Evolutionary conservation across 192 early-diverging fungal genomes (phyloP).

Genomic region (Gonapodya sp.): DNA sequence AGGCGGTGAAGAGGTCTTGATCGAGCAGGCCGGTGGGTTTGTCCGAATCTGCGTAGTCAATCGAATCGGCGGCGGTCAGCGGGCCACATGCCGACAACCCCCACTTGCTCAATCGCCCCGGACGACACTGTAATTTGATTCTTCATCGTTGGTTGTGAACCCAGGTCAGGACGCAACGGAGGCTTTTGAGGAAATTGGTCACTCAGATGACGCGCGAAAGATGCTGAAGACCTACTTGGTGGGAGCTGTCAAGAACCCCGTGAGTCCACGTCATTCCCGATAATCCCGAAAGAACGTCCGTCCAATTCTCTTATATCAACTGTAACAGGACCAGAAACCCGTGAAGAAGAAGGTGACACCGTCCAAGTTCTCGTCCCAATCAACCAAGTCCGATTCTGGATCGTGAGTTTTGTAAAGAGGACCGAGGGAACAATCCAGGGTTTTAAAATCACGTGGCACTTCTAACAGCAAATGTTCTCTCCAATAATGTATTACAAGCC

Average conservation of each 20-base stretch:
- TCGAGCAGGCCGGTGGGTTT: slow-evolving; percentile 73
- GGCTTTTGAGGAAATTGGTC: slow-evolving; percentile 95
- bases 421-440: not conserved
- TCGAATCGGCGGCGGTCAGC: too few species aligned
- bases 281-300: not conserved
- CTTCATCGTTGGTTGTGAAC: too few species aligned
- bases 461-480: not conserved
- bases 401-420: not conserved
- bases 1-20: slow-evolving; percentile 92
- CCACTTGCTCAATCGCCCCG: not conserved
- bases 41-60: not conserved
- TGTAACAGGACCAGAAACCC: not conserved
- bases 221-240: slow-evolving; percentile 65
- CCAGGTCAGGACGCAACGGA: slow-evolving; percentile 68
- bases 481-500: slow-evolving; percentile 11
- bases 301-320: not conserved
- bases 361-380: not conserved
- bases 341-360: not conserved
- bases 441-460: not conserved
- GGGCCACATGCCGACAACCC: not conserved
- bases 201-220: slow-evolving; percentile 88
- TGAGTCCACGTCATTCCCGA: not conserved
- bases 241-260: slow-evolving; percentile 50
- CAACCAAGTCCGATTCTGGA: not conserved
- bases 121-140: too few species aligned